Evolutionary conservation across 2,329 filamentous ascomycete species (phyloP).

Genomic region (Fulvia fulva): DNA sequence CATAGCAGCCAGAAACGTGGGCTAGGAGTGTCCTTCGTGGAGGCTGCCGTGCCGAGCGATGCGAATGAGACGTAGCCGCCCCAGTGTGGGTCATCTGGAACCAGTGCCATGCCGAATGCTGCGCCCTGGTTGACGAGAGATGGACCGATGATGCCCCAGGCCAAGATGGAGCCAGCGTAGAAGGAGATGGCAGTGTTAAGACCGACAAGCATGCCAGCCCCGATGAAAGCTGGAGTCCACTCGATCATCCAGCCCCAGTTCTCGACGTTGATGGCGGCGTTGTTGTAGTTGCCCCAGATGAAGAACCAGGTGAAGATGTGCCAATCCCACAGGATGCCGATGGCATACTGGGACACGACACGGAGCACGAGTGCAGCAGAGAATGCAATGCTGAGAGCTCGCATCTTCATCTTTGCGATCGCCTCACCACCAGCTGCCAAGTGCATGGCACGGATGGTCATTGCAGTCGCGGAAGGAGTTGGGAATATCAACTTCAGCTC

Average conservation of each 20-base stretch:
- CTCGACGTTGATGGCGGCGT: constrained; percentile 50
- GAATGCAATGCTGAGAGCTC: constrained; percentile 52
- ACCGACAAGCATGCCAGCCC: constrained; percentile 55
- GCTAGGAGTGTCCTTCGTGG: constrained; percentile 42
- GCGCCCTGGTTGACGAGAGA: constrained; percentile 51
- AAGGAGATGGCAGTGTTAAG: constrained; percentile 58
- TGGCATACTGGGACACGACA: constrained; percentile 56
- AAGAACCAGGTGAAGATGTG: constrained; percentile 48
- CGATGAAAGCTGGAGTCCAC: constrained; percentile 59
- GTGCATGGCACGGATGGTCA: constrained; percentile 63
- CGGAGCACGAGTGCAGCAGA: constrained; percentile 49
- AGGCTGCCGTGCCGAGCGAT: constrained; percentile 35
- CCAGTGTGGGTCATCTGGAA: constrained; percentile 40
- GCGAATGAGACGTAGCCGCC: constrained; percentile 38
- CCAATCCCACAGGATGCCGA: constrained; percentile 54
- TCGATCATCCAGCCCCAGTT: constrained; percentile 62
- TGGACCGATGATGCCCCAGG: constrained; percentile 57
- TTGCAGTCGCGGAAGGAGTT: constrained; percentile 56
- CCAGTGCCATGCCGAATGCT: constrained; percentile 41
- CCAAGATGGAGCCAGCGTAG: constrained; percentile 53
- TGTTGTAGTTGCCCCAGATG: constrained; percentile 53
- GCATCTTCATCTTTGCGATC: constrained; percentile 56
- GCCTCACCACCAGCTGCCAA: constrained; percentile 49
- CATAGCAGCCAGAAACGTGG: constrained; percentile 53
- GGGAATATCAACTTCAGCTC: constrained; percentile 60